Conservation (phyloP, 768 basidiomycete genomes). For the Lactarius akahatsu region DNA sequence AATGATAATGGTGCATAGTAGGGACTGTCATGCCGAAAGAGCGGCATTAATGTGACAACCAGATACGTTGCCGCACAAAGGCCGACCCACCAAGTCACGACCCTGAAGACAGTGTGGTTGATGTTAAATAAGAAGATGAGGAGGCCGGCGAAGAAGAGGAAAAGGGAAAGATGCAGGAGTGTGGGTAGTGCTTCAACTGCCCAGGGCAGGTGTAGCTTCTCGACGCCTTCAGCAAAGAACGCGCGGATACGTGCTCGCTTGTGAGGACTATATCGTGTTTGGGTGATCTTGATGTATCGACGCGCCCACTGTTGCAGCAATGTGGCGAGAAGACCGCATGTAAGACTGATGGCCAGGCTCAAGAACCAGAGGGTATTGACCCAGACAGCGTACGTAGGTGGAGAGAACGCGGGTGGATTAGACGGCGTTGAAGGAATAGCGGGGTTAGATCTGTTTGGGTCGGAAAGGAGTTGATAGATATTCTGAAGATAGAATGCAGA, state of each 20-base stretch:
- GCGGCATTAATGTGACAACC: slow-evolving; percentile 6
- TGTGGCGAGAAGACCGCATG: slow-evolving; percentile 9
- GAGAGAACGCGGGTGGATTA: not conserved
- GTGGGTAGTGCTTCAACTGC: slow-evolving; percentile 12
- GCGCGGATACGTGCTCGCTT: slow-evolving; percentile 6
- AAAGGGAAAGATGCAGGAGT: slow-evolving; percentile 19
- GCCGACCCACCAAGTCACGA: not conserved
- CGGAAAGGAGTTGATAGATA: slow-evolving; percentile 6
- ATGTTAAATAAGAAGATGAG: slow-evolving; percentile 11
- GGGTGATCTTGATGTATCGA: slow-evolving; percentile 2
- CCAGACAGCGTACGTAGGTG: slow-evolving; percentile 4
- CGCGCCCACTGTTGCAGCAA: slow-evolving; percentile 15
- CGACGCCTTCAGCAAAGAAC: slow-evolving; percentile 9
- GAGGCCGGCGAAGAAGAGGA: slow-evolving; percentile 24
- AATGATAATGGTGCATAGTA: slow-evolving; percentile 8
- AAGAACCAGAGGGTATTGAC: slow-evolving; percentile 17
- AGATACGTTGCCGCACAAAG: not conserved
- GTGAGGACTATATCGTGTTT: not conserved
- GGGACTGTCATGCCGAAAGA: slow-evolving; percentile 4
- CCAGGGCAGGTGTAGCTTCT: not conserved
- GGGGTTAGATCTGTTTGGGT: not conserved
- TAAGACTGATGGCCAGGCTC: slow-evolving; percentile 16
- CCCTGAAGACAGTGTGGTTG: slow-evolving; percentile 7
- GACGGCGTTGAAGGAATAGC: not conserved
- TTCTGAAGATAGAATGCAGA: slow-evolving; percentile 9